These are phyloP conservation scores for Auricularia auricula-judae DNA, from an alignment of 768 basidiomycete species.

Conservation along the genomic window DNA sequence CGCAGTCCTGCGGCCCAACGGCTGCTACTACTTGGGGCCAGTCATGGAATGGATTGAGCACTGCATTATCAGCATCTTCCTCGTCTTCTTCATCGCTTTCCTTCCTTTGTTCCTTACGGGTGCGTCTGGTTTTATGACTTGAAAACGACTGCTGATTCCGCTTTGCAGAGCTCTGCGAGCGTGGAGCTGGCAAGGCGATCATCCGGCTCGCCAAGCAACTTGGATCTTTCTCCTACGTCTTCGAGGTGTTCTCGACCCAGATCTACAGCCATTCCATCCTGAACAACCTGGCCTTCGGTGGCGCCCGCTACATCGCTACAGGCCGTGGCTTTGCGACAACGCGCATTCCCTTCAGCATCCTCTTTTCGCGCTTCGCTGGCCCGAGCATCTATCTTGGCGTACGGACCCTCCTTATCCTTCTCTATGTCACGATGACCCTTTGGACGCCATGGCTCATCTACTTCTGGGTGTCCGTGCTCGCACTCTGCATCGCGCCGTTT, in stretches of 20 bases:
- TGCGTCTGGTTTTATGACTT: constrained; percentile 23
- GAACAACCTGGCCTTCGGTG: constrained; percentile 94
- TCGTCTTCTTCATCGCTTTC: constrained; percentile 98
- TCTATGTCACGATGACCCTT: constrained; percentile 83
- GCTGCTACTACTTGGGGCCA: constrained; percentile 92
- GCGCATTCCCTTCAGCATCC: constrained; percentile 88
- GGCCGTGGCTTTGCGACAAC: constrained; percentile 98
- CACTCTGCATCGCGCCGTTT: constrained; percentile 94
- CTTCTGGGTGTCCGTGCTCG: constrained; percentile 96
- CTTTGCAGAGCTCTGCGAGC: constrained; percentile 77
- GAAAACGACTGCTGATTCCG: constrained; percentile 6
- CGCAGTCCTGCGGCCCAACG: constrained; percentile 66
- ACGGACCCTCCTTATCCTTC: constrained; percentile 80
- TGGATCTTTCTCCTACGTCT: constrained; percentile 90
- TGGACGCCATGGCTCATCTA: constrained; percentile 95
- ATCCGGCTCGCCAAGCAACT: constrained; percentile 95
- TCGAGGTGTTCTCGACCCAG: constrained; percentile 98
- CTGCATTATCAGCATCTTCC: constrained; percentile 93
- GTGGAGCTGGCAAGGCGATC: constrained; percentile 89
- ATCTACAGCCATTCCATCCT: constrained; percentile 96
- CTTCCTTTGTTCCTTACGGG: constrained; percentile 94
- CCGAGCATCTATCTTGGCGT: constrained; percentile 99
- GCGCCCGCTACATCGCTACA: constrained; percentile 97
- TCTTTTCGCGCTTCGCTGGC: constrained; percentile 97
- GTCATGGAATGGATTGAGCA: constrained; percentile 98